These are phyloP conservation scores for Suhomyces sp. DNA, from an alignment of 805 yeast species.

Conservation along the genomic window DNA sequence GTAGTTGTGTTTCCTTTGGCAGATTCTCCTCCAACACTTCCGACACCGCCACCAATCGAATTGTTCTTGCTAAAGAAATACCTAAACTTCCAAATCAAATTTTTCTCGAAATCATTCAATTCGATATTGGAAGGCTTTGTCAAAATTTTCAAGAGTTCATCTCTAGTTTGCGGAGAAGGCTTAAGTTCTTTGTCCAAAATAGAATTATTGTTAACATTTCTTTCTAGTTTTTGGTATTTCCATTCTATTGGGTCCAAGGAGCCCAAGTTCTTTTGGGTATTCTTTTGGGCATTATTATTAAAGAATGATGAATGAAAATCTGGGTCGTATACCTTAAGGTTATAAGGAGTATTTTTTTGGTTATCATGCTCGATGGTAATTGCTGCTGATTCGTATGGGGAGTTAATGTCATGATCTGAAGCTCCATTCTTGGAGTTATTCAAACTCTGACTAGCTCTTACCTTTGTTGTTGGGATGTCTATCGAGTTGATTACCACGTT, in stretches of 20 bases:
- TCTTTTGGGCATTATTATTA: too few species aligned
- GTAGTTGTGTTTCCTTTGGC: conserved; percentile 50
- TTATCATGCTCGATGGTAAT: too few species aligned
- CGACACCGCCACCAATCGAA: conserved; percentile 49
- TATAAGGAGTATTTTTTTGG: not conserved
- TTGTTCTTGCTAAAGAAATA: conserved; percentile 55
- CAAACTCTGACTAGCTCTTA: not conserved
- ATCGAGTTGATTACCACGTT: conserved; percentile 34
- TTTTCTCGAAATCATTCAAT: conserved; percentile 78
- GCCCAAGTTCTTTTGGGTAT: conserved; percentile 21
- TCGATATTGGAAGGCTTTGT: conserved; percentile 81
- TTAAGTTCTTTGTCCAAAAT: conserved; percentile 80
- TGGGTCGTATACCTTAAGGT: conserved; percentile 44
- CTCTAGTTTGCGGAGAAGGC: conserved; percentile 82
- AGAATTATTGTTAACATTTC: conserved; percentile 71
- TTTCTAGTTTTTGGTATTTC: conserved; percentile 79
- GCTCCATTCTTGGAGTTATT: too few species aligned
- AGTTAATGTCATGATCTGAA: too few species aligned
- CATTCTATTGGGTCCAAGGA: conserved; percentile 77
- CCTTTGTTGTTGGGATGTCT: conserved; percentile 27
- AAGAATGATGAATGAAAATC: conserved; percentile 26
- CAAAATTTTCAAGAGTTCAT: conserved; percentile 66
- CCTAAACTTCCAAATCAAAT: conserved; percentile 86
- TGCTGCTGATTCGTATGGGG: too few species aligned
- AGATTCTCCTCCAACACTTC: conserved; percentile 11